Percentiles rank a stretch among this genome's conserved stretches.
phyloP scores from a whole-genome alignment of 2,329 filamentous ascomycete species.

The Rutstroemia sp. region DNA sequence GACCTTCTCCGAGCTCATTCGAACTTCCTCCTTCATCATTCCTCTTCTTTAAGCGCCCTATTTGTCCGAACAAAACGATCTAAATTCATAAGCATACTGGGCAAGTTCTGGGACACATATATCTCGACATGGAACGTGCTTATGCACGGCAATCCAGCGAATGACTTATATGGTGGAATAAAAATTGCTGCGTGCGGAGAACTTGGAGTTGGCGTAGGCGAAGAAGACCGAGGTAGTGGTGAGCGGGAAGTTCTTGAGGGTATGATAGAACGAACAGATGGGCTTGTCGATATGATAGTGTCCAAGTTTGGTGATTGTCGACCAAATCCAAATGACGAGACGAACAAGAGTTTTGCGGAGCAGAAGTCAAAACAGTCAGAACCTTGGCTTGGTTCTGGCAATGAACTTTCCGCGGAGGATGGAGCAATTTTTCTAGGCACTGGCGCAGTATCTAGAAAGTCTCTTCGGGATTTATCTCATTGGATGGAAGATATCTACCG shows the following conservation, averaged over 20 bases:
- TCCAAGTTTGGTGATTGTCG: conserved; percentile 63
- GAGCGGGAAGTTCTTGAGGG: conserved; percentile 90
- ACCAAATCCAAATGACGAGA: conserved; percentile 24
- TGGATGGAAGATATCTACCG: conserved; percentile 88
- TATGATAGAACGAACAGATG: conserved; percentile 71
- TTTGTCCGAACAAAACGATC: conserved; percentile 56
- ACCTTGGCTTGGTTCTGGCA: conserved; percentile 67
- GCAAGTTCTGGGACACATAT: conserved; percentile 72
- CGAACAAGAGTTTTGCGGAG: conserved; percentile 14
- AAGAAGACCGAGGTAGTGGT: conserved; percentile 89
- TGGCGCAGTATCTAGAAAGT: conserved; percentile 63
- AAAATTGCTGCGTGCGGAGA: conserved; percentile 88
- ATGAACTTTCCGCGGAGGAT: conserved; percentile 62
- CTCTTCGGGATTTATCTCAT: conserved; percentile 63
- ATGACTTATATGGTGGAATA: conserved; percentile 71
- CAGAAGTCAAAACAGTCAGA: conserved; percentile 27
- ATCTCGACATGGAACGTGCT: conserved; percentile 78
- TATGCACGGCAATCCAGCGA: conserved; percentile 79
- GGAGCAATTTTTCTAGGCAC: conserved; percentile 81
- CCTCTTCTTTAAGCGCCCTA: conserved; percentile 62
- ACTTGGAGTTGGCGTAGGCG: conserved; percentile 86
- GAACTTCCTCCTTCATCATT: conserved; percentile 84
- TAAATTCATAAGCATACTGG: conserved; percentile 65
- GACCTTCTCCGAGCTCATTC: conserved; percentile 79
- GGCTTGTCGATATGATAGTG: conserved; percentile 80